A percentile compares a stretch with the other conserved stretches of the same genome.
phyloP scores from a whole-genome alignment of 768 basidiomycete species.

The Lentinula sp. region DNA sequence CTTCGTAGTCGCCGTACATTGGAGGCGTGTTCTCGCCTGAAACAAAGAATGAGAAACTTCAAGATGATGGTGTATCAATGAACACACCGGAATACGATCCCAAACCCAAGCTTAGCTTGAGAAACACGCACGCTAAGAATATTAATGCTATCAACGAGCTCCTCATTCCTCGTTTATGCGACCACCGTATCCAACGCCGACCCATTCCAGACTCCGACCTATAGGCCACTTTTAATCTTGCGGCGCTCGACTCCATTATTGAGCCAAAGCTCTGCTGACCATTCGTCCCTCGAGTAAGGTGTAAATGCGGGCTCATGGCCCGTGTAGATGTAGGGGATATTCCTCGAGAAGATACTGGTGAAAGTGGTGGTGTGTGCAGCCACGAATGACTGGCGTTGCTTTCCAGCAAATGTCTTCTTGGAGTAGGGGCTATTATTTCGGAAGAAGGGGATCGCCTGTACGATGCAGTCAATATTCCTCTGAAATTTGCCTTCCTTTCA shows the following conservation, averaged over 20 bases:
- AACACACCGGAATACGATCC: conserved; percentile 79
- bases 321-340: conserved; percentile 35
- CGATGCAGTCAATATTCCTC: background rate
- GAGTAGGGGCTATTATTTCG: conserved; percentile 58
- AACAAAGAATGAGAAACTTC: conserved; percentile 2
- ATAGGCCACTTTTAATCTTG: conserved; percentile 8
- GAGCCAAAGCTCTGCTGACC: conserved; percentile 34
- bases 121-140: conserved; percentile 45
- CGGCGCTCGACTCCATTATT: conserved; percentile 29
- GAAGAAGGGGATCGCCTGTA: conserved; percentile 8
- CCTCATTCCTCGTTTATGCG: conserved; percentile 63
- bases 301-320: conserved; percentile 18
- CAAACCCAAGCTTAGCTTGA: conserved; percentile 68
- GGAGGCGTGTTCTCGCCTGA: conserved; percentile 68
- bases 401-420: conserved; percentile 62
- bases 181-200: conserved; percentile 69
- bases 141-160: conserved; percentile 52
- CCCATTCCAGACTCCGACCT: conserved; percentile 36
- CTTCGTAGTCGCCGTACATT: conserved; percentile 91
- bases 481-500: background rate
- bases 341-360: conserved; percentile 41
- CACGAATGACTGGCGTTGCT: conserved; percentile 53
- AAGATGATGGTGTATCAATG: background rate
- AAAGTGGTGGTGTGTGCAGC: conserved; percentile 45
- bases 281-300: conserved; percentile 10